Conservation (phyloP, 441 rosid genomes). For the Viola pubescens region DNA sequence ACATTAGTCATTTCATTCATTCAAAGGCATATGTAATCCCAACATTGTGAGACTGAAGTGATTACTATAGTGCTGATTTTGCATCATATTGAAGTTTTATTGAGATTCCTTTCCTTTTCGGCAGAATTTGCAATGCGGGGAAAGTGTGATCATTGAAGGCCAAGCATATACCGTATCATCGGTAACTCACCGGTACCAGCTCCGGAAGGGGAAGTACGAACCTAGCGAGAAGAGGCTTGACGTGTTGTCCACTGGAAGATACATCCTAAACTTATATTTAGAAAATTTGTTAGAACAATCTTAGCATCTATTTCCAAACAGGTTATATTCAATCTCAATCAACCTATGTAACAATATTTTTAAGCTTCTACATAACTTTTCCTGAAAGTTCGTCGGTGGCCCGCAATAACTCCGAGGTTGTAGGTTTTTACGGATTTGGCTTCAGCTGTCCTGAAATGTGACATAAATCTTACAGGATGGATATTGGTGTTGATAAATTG, state of each 20-base stretch:
- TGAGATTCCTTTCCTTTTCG: neutral
- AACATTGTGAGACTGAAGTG: neutral
- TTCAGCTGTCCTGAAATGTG: no score
- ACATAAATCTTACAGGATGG: no score
- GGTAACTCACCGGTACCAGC: constrained; percentile 79
- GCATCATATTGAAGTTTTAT: neutral
- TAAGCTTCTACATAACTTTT: neutral
- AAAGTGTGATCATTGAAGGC: constrained; percentile 83
- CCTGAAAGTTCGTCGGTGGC: neutral
- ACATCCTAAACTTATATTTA: constrained; percentile 62
- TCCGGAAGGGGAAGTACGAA: constrained; percentile 81
- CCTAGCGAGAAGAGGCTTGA: constrained; percentile 82
- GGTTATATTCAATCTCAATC: neutral
- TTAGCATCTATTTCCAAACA: constrained; percentile 18
- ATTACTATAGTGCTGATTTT: constrained; percentile 1
- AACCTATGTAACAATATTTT: neutral
- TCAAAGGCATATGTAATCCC: neutral
- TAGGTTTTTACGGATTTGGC: no score
- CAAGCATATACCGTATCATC: constrained; percentile 70
- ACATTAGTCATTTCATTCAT: neutral
- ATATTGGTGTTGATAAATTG: no score
- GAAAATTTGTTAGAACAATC: constrained; percentile 67
- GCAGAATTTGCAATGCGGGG: constrained; percentile 88
- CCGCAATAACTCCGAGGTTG: no score
- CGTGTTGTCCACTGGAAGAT: constrained; percentile 79